Conservation (phyloP, 805 yeast species). For the Pichia cabralensis region DNA sequence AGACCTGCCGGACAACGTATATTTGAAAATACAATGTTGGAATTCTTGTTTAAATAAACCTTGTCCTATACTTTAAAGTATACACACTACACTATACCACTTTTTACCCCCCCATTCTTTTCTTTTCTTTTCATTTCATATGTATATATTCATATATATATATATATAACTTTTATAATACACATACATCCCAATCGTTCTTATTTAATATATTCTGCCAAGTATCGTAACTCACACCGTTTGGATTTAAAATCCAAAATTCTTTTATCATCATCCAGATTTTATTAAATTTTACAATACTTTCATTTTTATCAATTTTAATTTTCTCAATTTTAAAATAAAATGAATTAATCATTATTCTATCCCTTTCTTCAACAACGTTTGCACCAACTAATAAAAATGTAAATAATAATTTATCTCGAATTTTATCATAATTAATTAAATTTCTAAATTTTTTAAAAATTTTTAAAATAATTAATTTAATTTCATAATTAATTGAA, state of each 20-base stretch:
- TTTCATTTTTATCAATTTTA: too few relatives aligned
- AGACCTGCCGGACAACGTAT: too few relatives aligned
- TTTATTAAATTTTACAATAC: too few relatives aligned
- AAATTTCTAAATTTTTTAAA: slow-evolving; percentile 13
- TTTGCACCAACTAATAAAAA: slow-evolving; percentile 18
- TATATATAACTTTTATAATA: not conserved
- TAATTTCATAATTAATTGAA: slow-evolving; percentile 17
- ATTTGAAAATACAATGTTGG: too few relatives aligned
- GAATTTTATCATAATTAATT: slow-evolving; percentile 6
- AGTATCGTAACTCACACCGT: slow-evolving; percentile 15
- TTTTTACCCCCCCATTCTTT: too few relatives aligned
- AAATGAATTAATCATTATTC: slow-evolving; percentile 13
- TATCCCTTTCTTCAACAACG: slow-evolving; percentile 19
- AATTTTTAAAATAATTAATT: slow-evolving; percentile 13
- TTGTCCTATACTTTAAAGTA: too few relatives aligned
- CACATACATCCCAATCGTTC: slow-evolving; percentile 18
- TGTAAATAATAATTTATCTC: slow-evolving; percentile 15
- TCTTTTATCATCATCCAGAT: slow-evolving; percentile 17
- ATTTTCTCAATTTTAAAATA: slow-evolving; percentile 9
- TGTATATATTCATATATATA: too few relatives aligned
- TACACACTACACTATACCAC: too few relatives aligned
- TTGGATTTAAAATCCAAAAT: slow-evolving; percentile 18
- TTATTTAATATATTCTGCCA: slow-evolving; percentile 19
- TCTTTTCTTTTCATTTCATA: too few relatives aligned
- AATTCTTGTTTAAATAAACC: too few relatives aligned